These are phyloP conservation scores for Zymoseptoria brevis DNA, from an alignment of 2,329 filamentous ascomycete genomes.

Conservation along the genomic window DNA sequence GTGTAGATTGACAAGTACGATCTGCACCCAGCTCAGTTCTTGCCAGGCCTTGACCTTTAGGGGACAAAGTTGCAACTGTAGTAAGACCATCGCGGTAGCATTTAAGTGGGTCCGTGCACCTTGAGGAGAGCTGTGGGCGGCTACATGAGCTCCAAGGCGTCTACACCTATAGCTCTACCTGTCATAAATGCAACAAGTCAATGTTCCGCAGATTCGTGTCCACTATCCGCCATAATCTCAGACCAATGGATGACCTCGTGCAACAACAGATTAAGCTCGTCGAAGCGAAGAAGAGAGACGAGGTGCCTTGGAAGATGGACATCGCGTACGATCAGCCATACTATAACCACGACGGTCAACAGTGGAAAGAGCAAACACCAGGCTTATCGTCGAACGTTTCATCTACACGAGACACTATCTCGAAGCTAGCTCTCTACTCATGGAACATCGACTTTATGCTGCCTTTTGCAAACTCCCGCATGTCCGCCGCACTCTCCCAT, in stretches of 20 bases:
- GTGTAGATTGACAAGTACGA: not conserved
- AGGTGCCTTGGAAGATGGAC: conserved; percentile 19
- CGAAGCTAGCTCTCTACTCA: conserved; percentile 31
- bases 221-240: not conserved
- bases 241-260: conserved; percentile 13
- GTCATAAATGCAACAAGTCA: not conserved
- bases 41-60: not conserved
- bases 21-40: not conserved
- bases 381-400: not conserved
- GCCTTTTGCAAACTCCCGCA: conserved; percentile 32
- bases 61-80: not conserved
- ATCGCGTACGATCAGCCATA: conserved; percentile 17
- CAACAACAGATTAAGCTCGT: conserved; percentile 11
- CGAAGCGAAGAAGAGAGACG: conserved; percentile 10
- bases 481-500: conserved; percentile 35
- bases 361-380: conserved; percentile 9
- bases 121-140: not conserved
- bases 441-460: conserved; percentile 46
- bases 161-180: not conserved
- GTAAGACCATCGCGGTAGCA: not conserved
- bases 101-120: not conserved
- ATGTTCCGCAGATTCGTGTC: not conserved
- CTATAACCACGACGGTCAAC: conserved; percentile 7
- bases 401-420: not conserved
- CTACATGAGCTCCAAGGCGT: not conserved